Percentiles rank a stretch among this genome's conserved stretches.
Evolutionary conservation across 345 rosid genomes (phyloP).

Genomic region (Psidium friedrichsthalianum): DNA sequence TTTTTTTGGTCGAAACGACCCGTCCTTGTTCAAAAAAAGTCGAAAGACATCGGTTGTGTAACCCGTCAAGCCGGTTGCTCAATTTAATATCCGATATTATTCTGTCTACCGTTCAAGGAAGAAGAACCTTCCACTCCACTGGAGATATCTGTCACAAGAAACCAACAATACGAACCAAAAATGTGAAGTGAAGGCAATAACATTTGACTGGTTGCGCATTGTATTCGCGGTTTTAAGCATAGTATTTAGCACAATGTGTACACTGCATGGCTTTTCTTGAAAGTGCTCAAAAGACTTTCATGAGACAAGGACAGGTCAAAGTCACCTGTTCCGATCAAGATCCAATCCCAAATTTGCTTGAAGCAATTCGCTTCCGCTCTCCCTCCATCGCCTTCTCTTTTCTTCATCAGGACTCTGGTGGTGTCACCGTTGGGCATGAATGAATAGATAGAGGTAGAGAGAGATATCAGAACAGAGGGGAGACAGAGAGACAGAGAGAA

Average conservation of each 20-base stretch:
- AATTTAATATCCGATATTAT: neutral
- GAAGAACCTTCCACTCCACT: neutral
- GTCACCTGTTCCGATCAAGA: neutral
- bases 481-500: conserved; percentile 5
- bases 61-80: neutral
- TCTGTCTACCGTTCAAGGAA: neutral
- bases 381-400: too few relatives aligned
- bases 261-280: neutral
- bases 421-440: neutral
- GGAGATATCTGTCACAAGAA: neutral
- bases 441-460: neutral
- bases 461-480: neutral
- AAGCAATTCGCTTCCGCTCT: neutral
- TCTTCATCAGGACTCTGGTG: neutral
- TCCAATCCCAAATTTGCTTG: neutral
- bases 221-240: neutral
- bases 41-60: neutral
- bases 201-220: neutral
- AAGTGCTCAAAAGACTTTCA: neutral
- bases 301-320: neutral
- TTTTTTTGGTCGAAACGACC: too few relatives aligned
- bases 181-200: neutral
- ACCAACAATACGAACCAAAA: neutral
- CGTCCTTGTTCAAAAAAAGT: neutral
- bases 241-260: neutral